phyloP scores from a whole-genome alignment of 164 flowering plant species.

The Nelumbo lutea region DNA sequence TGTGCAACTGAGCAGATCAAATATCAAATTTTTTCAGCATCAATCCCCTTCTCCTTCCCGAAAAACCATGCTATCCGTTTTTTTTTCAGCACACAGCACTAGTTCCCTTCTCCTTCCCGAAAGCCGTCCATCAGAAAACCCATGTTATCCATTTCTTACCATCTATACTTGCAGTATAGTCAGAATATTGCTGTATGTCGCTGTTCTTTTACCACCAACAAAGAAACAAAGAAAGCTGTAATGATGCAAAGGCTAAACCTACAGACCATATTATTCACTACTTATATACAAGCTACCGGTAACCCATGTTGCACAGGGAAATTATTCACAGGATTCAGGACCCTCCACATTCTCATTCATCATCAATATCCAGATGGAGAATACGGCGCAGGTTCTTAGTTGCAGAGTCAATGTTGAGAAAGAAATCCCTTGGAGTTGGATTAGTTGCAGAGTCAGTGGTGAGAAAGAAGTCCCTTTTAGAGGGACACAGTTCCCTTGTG shows the following conservation, averaged over 20 bases:
- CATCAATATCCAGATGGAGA: constrained; percentile 67
- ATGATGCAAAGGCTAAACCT: constrained; percentile 7
- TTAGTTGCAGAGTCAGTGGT: constrained; percentile 68
- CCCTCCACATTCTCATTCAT: constrained; percentile 34
- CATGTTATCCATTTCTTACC: not conserved
- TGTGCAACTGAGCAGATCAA: not conserved
- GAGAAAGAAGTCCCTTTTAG: constrained; percentile 24
- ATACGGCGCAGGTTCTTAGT: constrained; percentile 86
- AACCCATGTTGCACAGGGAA: constrained; percentile 18
- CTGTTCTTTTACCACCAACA: constrained; percentile 13
- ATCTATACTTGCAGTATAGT: not conserved
- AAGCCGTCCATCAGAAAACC: not conserved
- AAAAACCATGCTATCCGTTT: not conserved
- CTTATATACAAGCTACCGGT: constrained; percentile 43
- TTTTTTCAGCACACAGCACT: not conserved
- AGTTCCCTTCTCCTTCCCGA: not conserved
- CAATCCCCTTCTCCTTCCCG: not conserved
- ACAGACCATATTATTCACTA: constrained; percentile 30
- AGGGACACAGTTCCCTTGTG: constrained; percentile 36
- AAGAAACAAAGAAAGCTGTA: constrained; percentile 17
- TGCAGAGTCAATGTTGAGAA: constrained; percentile 56
- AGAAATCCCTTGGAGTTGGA: constrained; percentile 14
- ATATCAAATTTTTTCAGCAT: not conserved
- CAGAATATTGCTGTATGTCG: not conserved
- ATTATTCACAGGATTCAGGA: constrained; percentile 43